Conservation (phyloP, 1,139 yeast species). For the Nakaseomyces nivariensis region DNA sequence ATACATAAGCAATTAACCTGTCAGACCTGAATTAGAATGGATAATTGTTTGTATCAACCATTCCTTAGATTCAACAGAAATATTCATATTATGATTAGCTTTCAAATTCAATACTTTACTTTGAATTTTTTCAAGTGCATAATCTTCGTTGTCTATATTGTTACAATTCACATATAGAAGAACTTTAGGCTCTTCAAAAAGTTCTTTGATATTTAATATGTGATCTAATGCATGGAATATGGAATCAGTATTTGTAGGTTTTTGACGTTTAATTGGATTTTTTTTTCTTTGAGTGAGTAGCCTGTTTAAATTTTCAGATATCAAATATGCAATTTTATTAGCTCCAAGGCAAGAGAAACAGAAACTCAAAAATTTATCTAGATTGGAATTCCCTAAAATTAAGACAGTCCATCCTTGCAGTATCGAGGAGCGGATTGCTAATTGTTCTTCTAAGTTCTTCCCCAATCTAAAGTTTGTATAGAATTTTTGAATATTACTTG, state of each 20-base stretch:
- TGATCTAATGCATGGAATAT: neutral
- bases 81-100: neutral
- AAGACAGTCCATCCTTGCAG: constrained; percentile 16
- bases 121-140: neutral
- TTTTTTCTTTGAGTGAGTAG: constrained; percentile 7
- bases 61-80: constrained; percentile 40
- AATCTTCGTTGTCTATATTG: neutral
- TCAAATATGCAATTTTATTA: constrained; percentile 3
- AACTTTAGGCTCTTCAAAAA: neutral
- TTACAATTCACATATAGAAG: constrained; percentile 1
- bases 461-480: constrained; percentile 29
- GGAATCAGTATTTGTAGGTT: neutral
- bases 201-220: neutral
- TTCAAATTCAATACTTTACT: neutral
- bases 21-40: constrained; percentile 29
- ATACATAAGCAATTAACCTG: neutral
- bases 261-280: constrained; percentile 5
- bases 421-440: constrained; percentile 2
- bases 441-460: constrained; percentile 11
- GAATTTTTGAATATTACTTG: constrained; percentile 28
- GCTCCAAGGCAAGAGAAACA: constrained; percentile 20
- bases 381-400: constrained; percentile 19
- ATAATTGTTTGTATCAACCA: constrained; percentile 70
- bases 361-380: constrained; percentile 23
- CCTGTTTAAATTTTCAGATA: neutral